Evolutionary conservation across 2,329 filamentous ascomycete genomes (phyloP), one percentile per base, ranked within the genome.

Genomic region (Keithomyces neogunnii): DNA sequence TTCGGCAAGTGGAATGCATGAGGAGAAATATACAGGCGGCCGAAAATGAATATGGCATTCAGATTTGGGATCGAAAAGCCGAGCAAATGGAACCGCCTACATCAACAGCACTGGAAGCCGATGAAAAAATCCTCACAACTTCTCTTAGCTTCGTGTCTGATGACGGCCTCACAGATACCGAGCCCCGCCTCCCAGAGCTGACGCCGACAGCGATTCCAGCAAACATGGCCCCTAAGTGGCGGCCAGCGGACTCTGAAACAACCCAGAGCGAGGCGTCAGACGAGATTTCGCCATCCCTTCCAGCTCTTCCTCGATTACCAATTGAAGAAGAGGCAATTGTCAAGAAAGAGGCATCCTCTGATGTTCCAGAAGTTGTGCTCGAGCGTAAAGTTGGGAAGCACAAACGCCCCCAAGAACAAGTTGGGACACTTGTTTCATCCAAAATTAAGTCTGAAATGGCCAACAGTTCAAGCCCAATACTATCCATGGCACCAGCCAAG

Each of bases 341-440:
- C 29, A 81, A 82, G 57, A 51, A 65, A n/a, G 78, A 81, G 54
- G 73, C 74, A 2, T 77, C 74, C 4, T 82, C 79, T 0, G 78
- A 82, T 51, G 61, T 60, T 2, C 76, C 74, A 0, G 63, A 80
- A 2, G 59, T 82, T 5, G 62, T 82, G 2, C 78, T 70, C 3
- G 77, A 78, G 54, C 72, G 76, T 11, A 59, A 60, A 19, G 61
- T 81, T 1, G 70, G 70, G 45, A 80, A 78, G 56, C 68, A 76
- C 47, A 78, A 73, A 56, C 60, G 66, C 8, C 56, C 61, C 3
- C 62, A 61, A 7, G 45, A 52, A 3, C 57, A 64, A 8, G 7
- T 49, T 3, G 59, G 57, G 3, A 55, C 59, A n/a, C 52, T 56
- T 3, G 62, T 60, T 2, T 45, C 59, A 13, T 61, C 59, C 9